Percentiles rank a stretch among this genome's conserved stretches.
Evolutionary conservation across 805 yeast species (phyloP).

Genomic region (Wickerhamiella musiphila): DNA sequence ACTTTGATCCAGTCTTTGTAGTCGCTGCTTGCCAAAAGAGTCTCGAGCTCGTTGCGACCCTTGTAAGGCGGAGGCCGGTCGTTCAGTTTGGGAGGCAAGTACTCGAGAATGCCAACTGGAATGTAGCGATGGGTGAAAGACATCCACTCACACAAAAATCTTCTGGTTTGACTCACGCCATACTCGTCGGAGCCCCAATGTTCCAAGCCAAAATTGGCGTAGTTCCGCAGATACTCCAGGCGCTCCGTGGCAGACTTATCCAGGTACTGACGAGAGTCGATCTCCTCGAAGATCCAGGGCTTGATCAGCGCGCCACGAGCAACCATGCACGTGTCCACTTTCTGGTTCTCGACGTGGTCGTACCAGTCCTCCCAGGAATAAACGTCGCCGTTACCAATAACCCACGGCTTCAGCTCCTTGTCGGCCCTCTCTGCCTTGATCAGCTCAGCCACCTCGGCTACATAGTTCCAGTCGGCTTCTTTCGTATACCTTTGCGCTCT

Average conservation of each 20-base stretch:
- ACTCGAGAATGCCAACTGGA: slow-evolving; percentile 84
- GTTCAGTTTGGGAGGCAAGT: slow-evolving; percentile 73
- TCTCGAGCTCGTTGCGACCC: slow-evolving; percentile 87
- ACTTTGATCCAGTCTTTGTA: slow-evolving; percentile 91
- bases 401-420: slow-evolving; percentile 51
- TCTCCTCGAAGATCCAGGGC: slow-evolving; percentile 97
- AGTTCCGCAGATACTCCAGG: slow-evolving; percentile 51
- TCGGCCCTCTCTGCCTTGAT: slow-evolving; percentile 43
- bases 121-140: slow-evolving; percentile 88
- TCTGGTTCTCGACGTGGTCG: slow-evolving; percentile 41
- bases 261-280: slow-evolving; percentile 71
- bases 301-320: slow-evolving; percentile 96
- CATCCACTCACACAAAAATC: slow-evolving; percentile 85
- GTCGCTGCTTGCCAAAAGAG: slow-evolving; percentile 68
- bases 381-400: slow-evolving; percentile 91
- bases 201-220: slow-evolving; percentile 65
- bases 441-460: slow-evolving; percentile 50
- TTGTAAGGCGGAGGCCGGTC: slow-evolving; percentile 89
- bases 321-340: slow-evolving; percentile 87
- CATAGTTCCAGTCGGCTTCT: slow-evolving; percentile 86
- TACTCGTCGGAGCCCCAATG: slow-evolving; percentile 98
- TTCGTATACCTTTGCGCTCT: slow-evolving; percentile 88
- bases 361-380: slow-evolving; percentile 82
- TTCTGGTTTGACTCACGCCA: slow-evolving; percentile 74
- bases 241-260: slow-evolving; percentile 88